Percentiles rank a stretch among this genome's conserved stretches.
Conservation (phyloP, 2,329 filamentous ascomycete genomes). For the Paecilomyces formosus region DNA sequence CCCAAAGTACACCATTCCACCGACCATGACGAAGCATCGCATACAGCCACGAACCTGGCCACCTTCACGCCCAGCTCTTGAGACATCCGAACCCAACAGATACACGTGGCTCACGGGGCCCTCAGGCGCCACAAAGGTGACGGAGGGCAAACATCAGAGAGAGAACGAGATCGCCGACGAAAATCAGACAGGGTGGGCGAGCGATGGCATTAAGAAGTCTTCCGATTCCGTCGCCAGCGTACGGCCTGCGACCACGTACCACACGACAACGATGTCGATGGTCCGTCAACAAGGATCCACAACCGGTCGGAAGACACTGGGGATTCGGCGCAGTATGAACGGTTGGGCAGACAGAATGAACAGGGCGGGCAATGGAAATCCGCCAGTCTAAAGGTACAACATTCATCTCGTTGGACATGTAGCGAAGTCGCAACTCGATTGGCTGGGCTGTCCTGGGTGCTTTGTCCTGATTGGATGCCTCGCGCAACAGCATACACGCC, state of each 20-base stretch:
- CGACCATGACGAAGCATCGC: conserved; percentile 19
- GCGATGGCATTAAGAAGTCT: conserved; percentile 18
- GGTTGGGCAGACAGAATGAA: conserved; percentile 36
- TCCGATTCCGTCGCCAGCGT: conserved; percentile 11
- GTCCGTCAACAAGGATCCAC: conserved; percentile 14
- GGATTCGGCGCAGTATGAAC: conserved; percentile 36
- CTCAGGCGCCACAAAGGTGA: conserved; percentile 11
- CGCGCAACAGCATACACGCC: background rate
- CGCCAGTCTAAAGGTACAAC: background rate
- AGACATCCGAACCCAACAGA: conserved; percentile 20
- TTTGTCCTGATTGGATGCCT: background rate
- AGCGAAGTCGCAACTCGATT: background rate
- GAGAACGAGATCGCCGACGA: conserved; percentile 6
- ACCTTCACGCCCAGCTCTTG: conserved; percentile 24
- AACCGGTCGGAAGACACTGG: conserved; percentile 30
- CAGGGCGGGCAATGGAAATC: conserved; percentile 9
- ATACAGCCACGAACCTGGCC: conserved; percentile 23
- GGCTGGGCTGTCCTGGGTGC: background rate
- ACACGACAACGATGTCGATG: conserved; percentile 34
- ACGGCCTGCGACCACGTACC: conserved; percentile 27
- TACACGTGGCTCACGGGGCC: conserved; percentile 29
- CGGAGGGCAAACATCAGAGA: conserved; percentile 1
- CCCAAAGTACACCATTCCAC: conserved; percentile 9
- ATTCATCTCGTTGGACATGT: background rate
- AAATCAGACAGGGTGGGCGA: conserved; percentile 10